Base-by-base conservation (phyloP, 192 early-diverging fungal species). In the Allomyces macrogynus region DNA sequence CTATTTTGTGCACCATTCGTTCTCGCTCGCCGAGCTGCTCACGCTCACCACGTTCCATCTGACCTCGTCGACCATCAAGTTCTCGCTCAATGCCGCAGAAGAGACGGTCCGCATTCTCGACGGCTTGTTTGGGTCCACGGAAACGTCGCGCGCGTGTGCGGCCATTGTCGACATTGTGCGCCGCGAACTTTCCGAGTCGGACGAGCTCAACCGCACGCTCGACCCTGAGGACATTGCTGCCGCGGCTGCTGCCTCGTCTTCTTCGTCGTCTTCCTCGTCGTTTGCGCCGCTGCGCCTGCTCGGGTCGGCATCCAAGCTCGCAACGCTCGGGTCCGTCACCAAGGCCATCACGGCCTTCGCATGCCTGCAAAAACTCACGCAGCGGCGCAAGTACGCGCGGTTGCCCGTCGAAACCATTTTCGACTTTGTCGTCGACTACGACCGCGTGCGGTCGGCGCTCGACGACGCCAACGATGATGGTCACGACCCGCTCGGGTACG, bases 61-160 rank as follows among this genome's bases (percentile, higher is more conserved):
- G 60, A 85, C 86, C 24, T 85, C 89, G 57, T 79, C 78, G 23
- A 87, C 87, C 10, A 78, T 92, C 44, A 84, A 82, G 61, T 77
- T 84, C 62, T 74, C 84, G 23, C 68, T 87, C 62, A 70, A 87
- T 83, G 79, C 87, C 23, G 89, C 89, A 3, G 89, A 93, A 63
- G 91, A 94, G 73, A 86, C 83, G 25, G 91, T 95, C 16, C 83
- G 86, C 1, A 74, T 92, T n/a, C 80, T 97, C 44, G 95, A 96
- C 75, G 92, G 89, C 5, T 69, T 98, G 10, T 96, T 98, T 79
- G 95, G 95, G 23, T 84, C 87, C 3, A 96, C 90, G 8, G 93
- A 98, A 69, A 92, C 94, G 0, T 93, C 92, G 18, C 80, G 87
- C 24, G 90, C 90, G 14, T 72, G 93, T 26, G 84, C 87, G 1